A percentile compares a stretch with the other conserved stretches of the same genome.
Evolutionary conservation across 192 early-diverging fungal genomes (phyloP).

Genomic region (Diversispora eburnea): DNA sequence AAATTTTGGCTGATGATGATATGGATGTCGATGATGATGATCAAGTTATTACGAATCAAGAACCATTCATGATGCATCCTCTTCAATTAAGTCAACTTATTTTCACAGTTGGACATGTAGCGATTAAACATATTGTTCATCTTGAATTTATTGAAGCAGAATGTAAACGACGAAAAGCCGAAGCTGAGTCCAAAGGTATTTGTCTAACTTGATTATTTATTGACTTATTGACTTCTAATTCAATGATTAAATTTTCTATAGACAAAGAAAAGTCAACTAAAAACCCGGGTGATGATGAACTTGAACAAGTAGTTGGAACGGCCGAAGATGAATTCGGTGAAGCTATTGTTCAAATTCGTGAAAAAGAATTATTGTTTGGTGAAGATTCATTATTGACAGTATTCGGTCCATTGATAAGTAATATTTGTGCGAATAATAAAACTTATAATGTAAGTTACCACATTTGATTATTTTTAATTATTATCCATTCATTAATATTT

Average conservation of each 20-base stretch:
- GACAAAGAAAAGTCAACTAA: constrained; percentile 32
- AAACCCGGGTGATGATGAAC: constrained; percentile 67
- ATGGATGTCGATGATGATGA: constrained; percentile 37
- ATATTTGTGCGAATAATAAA: constrained; percentile 79
- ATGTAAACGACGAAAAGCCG: constrained; percentile 78
- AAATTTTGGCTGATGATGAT: constrained; percentile 24
- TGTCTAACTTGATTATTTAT: not conserved
- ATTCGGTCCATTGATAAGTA: constrained; percentile 79
- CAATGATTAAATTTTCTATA: not conserved
- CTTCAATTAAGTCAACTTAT: constrained; percentile 78
- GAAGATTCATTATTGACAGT: constrained; percentile 67
- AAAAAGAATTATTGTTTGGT: constrained; percentile 87
- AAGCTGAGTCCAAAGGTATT: constrained; percentile 17
- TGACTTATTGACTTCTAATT: not conserved
- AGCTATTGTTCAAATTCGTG: constrained; percentile 78
- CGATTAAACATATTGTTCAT: constrained; percentile 94
- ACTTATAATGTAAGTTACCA: constrained; percentile 65
- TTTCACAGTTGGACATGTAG: constrained; percentile 93
- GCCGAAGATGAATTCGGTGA: constrained; percentile 97
- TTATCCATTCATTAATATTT: not conserved
- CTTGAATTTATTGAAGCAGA: constrained; percentile 91
- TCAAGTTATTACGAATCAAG: constrained; percentile 32
- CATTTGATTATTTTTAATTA: not conserved
- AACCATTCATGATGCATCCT: constrained; percentile 31
- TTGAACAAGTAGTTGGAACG: constrained; percentile 89